Evolutionary conservation across 352 stramenopile species (phyloP), one percentile per base, ranked within the genome.

Genomic region (Chloridella minuta): DNA sequence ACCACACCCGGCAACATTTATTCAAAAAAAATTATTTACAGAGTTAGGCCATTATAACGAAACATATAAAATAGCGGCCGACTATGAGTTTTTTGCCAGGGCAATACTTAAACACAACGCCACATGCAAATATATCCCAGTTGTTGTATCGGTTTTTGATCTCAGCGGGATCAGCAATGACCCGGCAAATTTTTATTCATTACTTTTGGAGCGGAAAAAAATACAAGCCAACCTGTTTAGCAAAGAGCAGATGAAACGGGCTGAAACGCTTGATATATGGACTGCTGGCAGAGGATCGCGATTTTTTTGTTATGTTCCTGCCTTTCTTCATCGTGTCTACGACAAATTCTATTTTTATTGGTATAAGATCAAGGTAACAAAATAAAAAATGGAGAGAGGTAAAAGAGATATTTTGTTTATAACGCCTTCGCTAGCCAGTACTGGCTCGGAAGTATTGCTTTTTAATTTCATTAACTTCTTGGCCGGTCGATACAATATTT

Each of bases 1-100:
- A 18, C n/a, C 10, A n/a, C 40, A 66, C n/a, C 40, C 40, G 40
- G 40, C 10, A 18, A n/a, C 40, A 18, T 66, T 66, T 66, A 66
- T 66, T 66, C 40, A 66, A 66, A 66, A 66, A 66, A 66, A 66
- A n/a, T 66, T 66, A 66, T 66, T 66, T 66, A n/a, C 10, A 66
- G 10, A n/a, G 10, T 18, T 66, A 18, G 40, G 40, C n/a, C n/a
- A 18, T 66, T 66, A 66, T 66, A n/a, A 66, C n/a, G 40, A 66
- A 66, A 18, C 40, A 18, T 66, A 66, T 66, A 66, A 66, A 66
- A 66, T 66, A 18, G 40, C 40, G 40, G 40, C 40, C 10, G 40
- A 66, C n/a, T 66, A 66, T 66, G 40, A 10, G 10, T 66, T 66
- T 66, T 66, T 66, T n/a, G 40, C n/a, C 10, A 66, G n/a, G 40